A percentile compares a stretch with the other conserved stretches of the same genome.
Conservation (phyloP, 371 early-diverging fungal genomes). For the Gilbertella persicaria region DNA sequence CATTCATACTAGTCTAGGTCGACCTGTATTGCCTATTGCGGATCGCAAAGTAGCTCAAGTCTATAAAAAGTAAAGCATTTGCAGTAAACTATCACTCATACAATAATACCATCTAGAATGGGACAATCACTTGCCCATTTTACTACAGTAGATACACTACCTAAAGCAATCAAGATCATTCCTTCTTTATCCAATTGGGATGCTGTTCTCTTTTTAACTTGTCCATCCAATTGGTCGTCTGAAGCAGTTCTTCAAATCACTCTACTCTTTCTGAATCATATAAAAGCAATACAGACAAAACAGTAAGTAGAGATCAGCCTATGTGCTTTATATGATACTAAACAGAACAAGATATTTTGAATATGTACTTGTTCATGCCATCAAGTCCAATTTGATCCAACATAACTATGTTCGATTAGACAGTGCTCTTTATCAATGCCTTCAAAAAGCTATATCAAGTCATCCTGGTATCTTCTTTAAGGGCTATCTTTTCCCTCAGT, state of each 20-base stretch:
- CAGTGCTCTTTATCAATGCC: not conserved
- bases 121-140: slow-evolving; percentile 85
- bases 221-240: slow-evolving; percentile 91
- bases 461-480: no score
- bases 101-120: slow-evolving; percentile 62
- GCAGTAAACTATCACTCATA: no score
- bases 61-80: not conserved
- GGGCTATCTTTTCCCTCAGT: slow-evolving; percentile 71
- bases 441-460: no score
- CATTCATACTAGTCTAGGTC: not conserved
- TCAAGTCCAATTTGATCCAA: not conserved
- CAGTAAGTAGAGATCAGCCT: slow-evolving; percentile 19
- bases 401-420: not conserved
- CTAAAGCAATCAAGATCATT: slow-evolving; percentile 96
- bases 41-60: no score
- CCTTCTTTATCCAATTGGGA: slow-evolving; percentile 92
- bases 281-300: slow-evolving; percentile 88
- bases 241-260: slow-evolving; percentile 94
- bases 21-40: no score
- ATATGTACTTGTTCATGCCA: not conserved
- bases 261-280: slow-evolving; percentile 87
- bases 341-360: not conserved
- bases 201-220: slow-evolving; percentile 86
- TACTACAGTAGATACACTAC: slow-evolving; percentile 79
- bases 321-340: not conserved